Conservation (phyloP, 2,329 filamentous ascomycete species). For the Kalmusia sp. region DNA sequence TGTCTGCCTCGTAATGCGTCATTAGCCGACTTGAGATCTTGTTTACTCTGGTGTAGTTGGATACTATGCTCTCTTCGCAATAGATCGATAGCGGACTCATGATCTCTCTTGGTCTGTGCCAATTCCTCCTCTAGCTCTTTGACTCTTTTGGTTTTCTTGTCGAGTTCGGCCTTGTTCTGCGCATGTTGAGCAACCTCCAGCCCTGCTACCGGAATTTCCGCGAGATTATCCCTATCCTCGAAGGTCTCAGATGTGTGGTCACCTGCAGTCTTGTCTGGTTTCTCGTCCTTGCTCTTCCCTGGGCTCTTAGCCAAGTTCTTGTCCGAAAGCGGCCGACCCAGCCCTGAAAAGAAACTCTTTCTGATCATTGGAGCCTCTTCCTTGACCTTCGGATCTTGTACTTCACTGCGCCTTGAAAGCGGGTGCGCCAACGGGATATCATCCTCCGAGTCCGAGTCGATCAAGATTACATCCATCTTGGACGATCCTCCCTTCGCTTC, state of each 20-base stretch:
- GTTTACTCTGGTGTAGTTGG: neutral
- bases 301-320: too few species aligned
- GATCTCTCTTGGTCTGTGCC: neutral
- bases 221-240: too few species aligned
- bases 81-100: neutral
- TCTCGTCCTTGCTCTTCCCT: too few species aligned
- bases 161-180: neutral
- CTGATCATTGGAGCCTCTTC: neutral
- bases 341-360: neutral
- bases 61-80: neutral
- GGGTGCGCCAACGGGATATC: neutral
- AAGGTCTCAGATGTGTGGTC: too few species aligned
- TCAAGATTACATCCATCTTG: neutral
- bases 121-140: neutral
- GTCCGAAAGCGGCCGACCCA: neutral
- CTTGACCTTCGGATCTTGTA: too few species aligned
- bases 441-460: neutral
- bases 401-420: too few species aligned
- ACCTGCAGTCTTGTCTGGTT: too few species aligned
- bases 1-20: neutral
- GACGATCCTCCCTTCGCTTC: neutral
- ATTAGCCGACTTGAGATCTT: neutral
- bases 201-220: too few species aligned
- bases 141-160: neutral
- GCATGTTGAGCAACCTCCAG: neutral